Percentiles rank a stretch among this genome's conserved stretches.
Conservation (phyloP, 352 stramenopile species). For the Thalassiosira pacifica region DNA sequence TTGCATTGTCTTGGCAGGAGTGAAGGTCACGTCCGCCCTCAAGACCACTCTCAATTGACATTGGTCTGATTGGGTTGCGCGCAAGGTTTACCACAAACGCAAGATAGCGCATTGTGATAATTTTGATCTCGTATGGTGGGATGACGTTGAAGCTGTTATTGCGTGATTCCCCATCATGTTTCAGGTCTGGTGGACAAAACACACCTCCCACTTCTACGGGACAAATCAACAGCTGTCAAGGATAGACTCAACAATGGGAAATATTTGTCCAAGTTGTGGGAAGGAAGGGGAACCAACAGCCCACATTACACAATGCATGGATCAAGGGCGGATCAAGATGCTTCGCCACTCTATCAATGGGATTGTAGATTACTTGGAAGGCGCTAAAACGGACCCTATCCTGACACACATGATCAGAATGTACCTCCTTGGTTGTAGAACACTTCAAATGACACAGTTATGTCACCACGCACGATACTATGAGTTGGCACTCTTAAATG, state of each 20-base stretch:
- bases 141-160: neutral
- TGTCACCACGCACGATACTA: no score
- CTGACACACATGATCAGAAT: neutral
- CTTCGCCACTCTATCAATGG: slow-evolving; percentile 17
- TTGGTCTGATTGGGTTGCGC: neutral
- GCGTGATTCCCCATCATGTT: slow-evolving; percentile 32
- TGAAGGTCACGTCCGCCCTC: slow-evolving; percentile 30
- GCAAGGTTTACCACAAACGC: neutral
- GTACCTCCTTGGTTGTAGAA: neutral
- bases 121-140: neutral
- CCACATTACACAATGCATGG: slow-evolving; percentile 51
- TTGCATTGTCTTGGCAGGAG: slow-evolving; percentile 14
- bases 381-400: neutral
- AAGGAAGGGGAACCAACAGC: slow-evolving; percentile 12
- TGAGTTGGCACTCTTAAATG: neutral
- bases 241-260: slow-evolving; percentile 9
- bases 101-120: neutral
- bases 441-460: neutral
- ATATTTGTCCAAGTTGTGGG: slow-evolving; percentile 48
- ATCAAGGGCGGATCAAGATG: slow-evolving; percentile 18
- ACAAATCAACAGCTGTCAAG: slow-evolving; percentile 39
- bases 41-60: slow-evolving; percentile 10
- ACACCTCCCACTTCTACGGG: slow-evolving; percentile 39
- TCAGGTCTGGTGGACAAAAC: slow-evolving; percentile 25
- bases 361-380: slow-evolving; percentile 3